A percentile compares a stretch with the other conserved stretches of the same genome.
Evolutionary conservation across 2,329 filamentous ascomycete species (phyloP).

Genomic region (Xylaria sp.): DNA sequence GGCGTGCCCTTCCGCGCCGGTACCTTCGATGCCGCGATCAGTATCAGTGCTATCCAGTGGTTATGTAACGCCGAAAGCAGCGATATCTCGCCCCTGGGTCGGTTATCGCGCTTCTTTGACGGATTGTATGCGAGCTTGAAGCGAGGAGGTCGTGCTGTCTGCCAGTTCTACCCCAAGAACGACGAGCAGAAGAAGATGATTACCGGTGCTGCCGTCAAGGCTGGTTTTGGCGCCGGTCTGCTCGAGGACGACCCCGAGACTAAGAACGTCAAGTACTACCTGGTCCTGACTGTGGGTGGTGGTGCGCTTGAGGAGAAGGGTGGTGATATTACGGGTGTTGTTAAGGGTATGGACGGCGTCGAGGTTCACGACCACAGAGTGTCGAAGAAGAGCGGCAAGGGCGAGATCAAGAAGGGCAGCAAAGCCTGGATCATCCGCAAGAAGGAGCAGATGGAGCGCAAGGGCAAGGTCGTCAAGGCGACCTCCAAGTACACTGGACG

Average conservation of each 20-base stretch:
- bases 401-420: conserved; percentile 68
- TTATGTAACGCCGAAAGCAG: conserved; percentile 90
- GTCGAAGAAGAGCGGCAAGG: conserved; percentile 44
- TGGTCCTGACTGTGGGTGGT: conserved; percentile 84
- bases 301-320: conserved; percentile 43
- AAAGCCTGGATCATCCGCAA: conserved; percentile 81
- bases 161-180: conserved; percentile 98
- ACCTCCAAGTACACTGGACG: conserved; percentile 91
- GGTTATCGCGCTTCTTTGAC: conserved; percentile 84
- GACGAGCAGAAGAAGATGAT: conserved; percentile 90
- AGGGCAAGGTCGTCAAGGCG: conserved; percentile 90
- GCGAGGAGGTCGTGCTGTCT: conserved; percentile 83
- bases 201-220: conserved; percentile 79
- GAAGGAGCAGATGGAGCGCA: conserved; percentile 88
- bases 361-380: conserved; percentile 69
- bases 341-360: conserved; percentile 82
- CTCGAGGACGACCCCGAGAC: conserved; percentile 94
- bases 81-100: conserved; percentile 72
- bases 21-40: conserved; percentile 90
- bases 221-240: conserved; percentile 90
- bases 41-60: conserved; percentile 97
- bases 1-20: conserved; percentile 90
- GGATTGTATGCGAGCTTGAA: conserved; percentile 80
- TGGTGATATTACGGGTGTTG: conserved; percentile 85
- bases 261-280: conserved; percentile 94